phyloP scores from a whole-genome alignment of 2,329 filamentous ascomycete species.

The Neoascochyta sp. region DNA sequence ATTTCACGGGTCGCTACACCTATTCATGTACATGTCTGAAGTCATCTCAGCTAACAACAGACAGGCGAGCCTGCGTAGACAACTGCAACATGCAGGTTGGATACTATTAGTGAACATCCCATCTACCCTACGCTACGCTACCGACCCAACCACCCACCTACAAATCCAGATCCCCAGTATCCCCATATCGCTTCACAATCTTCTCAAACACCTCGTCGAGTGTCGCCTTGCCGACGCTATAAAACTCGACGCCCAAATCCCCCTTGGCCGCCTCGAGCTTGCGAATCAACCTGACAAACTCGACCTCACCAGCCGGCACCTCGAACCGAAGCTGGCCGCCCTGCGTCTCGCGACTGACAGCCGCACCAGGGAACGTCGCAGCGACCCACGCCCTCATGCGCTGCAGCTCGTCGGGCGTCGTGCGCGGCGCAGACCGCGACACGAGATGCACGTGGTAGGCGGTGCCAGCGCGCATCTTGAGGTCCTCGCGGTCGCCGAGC shows the following conservation, averaged over 20 bases:
- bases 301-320: slow-evolving; percentile 53
- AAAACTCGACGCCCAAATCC: slow-evolving; percentile 70
- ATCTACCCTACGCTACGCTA: no score
- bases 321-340: slow-evolving; percentile 77
- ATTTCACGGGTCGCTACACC: no score
- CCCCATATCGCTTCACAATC: slow-evolving; percentile 55
- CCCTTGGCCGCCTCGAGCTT: slow-evolving; percentile 67
- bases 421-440: slow-evolving; percentile 67
- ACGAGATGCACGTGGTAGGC: slow-evolving; percentile 76
- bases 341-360: slow-evolving; percentile 56
- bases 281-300: slow-evolving; percentile 64
- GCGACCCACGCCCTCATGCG: slow-evolving; percentile 63
- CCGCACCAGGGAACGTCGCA: slow-evolving; percentile 56
- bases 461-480: slow-evolving; percentile 71
- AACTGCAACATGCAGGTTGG: no score
- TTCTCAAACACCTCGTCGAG: slow-evolving; percentile 84
- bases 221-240: slow-evolving; percentile 78
- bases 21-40: no score
- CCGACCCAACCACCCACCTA: no score
- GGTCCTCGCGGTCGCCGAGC: slow-evolving; percentile 67
- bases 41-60: no score
- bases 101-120: no score
- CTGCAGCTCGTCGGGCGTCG: slow-evolving; percentile 61
- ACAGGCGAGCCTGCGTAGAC: no score
- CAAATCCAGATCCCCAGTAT: slow-evolving; percentile 4